These are phyloP conservation scores for Fusarium proliferatum DNA, from an alignment of 2,329 filamentous ascomycete species.

Conservation along the genomic window DNA sequence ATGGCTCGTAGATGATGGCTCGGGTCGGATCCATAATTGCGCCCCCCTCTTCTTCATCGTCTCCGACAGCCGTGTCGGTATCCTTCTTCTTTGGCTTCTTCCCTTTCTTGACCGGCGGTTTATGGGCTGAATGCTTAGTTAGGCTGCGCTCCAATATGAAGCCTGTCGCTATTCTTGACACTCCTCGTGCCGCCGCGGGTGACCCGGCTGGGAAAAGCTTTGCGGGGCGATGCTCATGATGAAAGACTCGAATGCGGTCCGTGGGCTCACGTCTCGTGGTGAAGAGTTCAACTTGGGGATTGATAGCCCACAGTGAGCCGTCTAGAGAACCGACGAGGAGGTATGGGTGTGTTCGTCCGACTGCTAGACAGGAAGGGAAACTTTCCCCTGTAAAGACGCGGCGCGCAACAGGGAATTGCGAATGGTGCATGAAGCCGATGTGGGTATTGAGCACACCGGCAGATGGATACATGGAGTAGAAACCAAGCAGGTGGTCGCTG, in stretches of 20 bases:
- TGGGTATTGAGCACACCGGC: constrained; percentile 64
- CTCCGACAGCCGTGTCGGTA: constrained; percentile 46
- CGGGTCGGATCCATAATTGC: constrained; percentile 53
- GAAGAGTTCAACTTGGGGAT: constrained; percentile 53
- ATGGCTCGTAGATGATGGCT: constrained; percentile 68
- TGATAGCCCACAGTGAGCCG: constrained; percentile 63
- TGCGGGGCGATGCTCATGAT: constrained; percentile 63
- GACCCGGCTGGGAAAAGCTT: constrained; percentile 45
- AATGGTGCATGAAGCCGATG: constrained; percentile 63
- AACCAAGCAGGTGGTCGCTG: constrained; percentile 67
- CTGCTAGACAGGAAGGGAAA: constrained; percentile 61
- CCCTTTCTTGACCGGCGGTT: constrained; percentile 51
- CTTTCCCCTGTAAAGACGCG: constrained; percentile 63
- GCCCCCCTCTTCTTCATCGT: constrained; percentile 50
- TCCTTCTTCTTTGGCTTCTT: constrained; percentile 53
- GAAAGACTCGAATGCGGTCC: constrained; percentile 57
- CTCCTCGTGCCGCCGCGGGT: constrained; percentile 54
- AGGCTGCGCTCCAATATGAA: constrained; percentile 63
- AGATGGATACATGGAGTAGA: constrained; percentile 63
- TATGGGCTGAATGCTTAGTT: constrained; percentile 56
- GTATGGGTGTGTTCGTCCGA: constrained; percentile 64
- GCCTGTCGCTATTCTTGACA: constrained; percentile 62
- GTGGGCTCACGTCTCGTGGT: constrained; percentile 48
- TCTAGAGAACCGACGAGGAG: constrained; percentile 65
- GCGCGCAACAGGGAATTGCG: constrained; percentile 64